phyloP scores from a whole-genome alignment of 2,329 filamentous ascomycete genomes.

The Lasiodiplodia sp. region DNA sequence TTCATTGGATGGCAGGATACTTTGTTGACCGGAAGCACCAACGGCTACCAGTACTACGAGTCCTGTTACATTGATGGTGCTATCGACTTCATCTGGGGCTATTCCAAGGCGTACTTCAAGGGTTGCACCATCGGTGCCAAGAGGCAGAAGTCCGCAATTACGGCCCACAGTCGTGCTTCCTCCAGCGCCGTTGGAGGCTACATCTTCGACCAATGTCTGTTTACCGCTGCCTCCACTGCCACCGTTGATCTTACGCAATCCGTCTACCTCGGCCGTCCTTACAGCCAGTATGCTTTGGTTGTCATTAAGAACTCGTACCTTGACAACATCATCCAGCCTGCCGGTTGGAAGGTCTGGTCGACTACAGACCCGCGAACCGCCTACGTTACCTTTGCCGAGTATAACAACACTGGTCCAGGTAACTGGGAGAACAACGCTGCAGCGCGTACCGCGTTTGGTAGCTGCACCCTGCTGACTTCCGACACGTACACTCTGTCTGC shows the following conservation, averaged over 20 bases:
- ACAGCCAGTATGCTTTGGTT: constrained; percentile 56
- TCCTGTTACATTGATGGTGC: constrained; percentile 63
- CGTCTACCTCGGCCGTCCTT: constrained; percentile 59
- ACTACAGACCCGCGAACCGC: constrained; percentile 44
- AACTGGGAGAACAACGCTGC: constrained; percentile 47
- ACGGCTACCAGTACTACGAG: constrained; percentile 62
- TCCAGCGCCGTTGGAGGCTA: constrained; percentile 50
- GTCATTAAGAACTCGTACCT: constrained; percentile 58
- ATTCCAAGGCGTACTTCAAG: constrained; percentile 56
- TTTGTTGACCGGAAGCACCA: constrained; percentile 37
- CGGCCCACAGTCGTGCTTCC: constrained; percentile 36
- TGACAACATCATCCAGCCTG: constrained; percentile 61
- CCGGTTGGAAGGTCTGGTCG: constrained; percentile 58
- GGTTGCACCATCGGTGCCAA: constrained; percentile 33
- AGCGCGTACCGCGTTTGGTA: constrained; percentile 46
- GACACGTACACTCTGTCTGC: constrained; percentile 44
- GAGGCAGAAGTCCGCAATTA: constrained; percentile 33
- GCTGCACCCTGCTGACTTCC: constrained; percentile 46
- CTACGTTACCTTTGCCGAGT: constrained; percentile 51
- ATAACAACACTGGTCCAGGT: constrained; percentile 59
- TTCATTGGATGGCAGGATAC: constrained; percentile 65
- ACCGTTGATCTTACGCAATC: constrained; percentile 41
- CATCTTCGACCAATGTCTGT: constrained; percentile 59
- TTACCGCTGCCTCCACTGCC: constrained; percentile 47
- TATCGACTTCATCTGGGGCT: constrained; percentile 65